Conservation (phyloP, 345 rosid genomes). For the Tarenaya hassleriana region DNA sequence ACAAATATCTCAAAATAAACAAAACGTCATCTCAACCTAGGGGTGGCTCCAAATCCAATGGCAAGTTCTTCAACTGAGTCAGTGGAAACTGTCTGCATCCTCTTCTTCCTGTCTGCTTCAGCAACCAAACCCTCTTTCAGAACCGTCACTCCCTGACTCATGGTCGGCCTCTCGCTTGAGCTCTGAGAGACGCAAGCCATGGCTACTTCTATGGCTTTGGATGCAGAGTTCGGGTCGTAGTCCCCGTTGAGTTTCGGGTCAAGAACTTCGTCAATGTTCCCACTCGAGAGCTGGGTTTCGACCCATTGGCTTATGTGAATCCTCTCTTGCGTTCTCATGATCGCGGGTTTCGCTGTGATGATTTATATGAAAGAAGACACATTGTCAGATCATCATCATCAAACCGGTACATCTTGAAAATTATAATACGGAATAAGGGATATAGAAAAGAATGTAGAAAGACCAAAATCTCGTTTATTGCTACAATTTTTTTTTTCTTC, state of each 20-base stretch:
- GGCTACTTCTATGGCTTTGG: conserved; percentile 41
- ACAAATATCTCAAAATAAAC: too few relatives aligned
- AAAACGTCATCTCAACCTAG: conserved; percentile 32
- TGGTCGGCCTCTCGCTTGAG: conserved; percentile 33
- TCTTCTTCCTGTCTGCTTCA: conserved; percentile 21
- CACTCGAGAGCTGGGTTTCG: conserved; percentile 29
- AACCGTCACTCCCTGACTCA: conserved; percentile 34
- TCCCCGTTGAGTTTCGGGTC: conserved; percentile 42
- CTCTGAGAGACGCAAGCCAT: conserved; percentile 35
- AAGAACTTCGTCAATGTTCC: conserved; percentile 36
- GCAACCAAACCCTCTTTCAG: conserved; percentile 32
- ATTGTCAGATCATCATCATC: too few relatives aligned
- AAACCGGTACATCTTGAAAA: too few relatives aligned
- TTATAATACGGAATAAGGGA: too few relatives aligned
- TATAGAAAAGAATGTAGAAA: too few relatives aligned
- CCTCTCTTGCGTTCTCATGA: conserved; percentile 23
- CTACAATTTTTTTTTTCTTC: too few relatives aligned
- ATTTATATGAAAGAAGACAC: too few relatives aligned
- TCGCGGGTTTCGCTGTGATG: conserved; percentile 37
- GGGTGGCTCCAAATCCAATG: conserved; percentile 27
- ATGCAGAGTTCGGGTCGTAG: conserved; percentile 35
- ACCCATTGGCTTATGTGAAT: conserved; percentile 40
- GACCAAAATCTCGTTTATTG: too few relatives aligned
- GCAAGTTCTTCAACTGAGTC: conserved; percentile 32
- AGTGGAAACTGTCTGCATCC: conserved; percentile 17